Evolutionary conservation across 176 grass and related monocot genomes (phyloP).

Genomic region (Bromus sterilis): DNA sequence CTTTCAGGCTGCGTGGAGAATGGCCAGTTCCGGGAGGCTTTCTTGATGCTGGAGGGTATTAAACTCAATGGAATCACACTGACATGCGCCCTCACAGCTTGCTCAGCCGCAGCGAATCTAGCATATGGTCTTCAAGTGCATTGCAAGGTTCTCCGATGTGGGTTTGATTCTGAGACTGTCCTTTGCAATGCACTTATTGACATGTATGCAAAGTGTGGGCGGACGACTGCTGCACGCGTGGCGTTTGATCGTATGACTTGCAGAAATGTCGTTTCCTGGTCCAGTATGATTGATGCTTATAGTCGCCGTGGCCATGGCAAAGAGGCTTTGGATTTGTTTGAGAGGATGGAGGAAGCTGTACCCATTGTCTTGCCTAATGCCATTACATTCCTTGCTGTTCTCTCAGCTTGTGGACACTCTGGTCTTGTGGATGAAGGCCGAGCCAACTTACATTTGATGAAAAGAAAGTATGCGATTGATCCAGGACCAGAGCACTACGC

Average conservation of each 20-base stretch:
- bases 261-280: constrained; percentile 61
- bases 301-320: constrained; percentile 29
- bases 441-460: constrained; percentile 39
- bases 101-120: constrained; percentile 28
- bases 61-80: constrained; percentile 26
- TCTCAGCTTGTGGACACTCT: constrained; percentile 55
- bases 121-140: constrained; percentile 37
- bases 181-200: constrained; percentile 57
- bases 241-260: constrained; percentile 34
- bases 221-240: background rate
- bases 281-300: constrained; percentile 52
- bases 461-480: constrained; percentile 37
- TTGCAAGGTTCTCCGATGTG: constrained; percentile 34
- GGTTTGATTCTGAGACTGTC: constrained; percentile 42
- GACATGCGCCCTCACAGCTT: constrained; percentile 46
- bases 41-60: constrained; percentile 19
- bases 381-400: constrained; percentile 49
- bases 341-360: constrained; percentile 30
- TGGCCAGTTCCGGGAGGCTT: constrained; percentile 30
- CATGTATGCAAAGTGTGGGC: constrained; percentile 69
- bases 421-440: constrained; percentile 53
- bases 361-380: constrained; percentile 40
- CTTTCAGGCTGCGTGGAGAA: constrained; percentile 49
- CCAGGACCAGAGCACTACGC: constrained; percentile 41
- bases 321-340: constrained; percentile 44